These are phyloP conservation scores for Saturnispora quitensis DNA, from an alignment of 805 yeast species.

Conservation along the genomic window DNA sequence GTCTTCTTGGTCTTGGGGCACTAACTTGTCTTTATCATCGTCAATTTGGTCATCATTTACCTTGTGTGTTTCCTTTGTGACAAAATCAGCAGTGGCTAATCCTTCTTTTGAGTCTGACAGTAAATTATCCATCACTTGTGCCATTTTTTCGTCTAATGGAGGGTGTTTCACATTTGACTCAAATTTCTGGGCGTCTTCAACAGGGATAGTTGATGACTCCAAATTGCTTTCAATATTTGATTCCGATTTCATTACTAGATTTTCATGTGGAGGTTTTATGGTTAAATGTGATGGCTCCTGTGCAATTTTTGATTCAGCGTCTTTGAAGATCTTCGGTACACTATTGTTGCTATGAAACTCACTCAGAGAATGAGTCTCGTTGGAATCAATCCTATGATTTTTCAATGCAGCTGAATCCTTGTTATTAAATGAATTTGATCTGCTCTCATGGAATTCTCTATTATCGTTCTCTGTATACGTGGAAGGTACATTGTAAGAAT, in stretches of 20 bases:
- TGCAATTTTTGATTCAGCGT: background rate
- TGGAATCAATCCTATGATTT: background rate
- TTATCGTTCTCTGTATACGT: background rate
- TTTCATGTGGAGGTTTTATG: background rate
- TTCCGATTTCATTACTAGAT: background rate
- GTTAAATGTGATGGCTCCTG: too few species aligned
- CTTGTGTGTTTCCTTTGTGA: background rate
- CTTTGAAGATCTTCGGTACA: background rate
- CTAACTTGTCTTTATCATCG: background rate
- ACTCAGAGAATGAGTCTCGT: background rate
- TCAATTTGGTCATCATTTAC: background rate
- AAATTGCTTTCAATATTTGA: background rate
- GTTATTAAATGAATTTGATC: background rate
- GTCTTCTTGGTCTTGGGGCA: background rate
- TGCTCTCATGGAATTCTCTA: background rate
- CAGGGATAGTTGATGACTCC: background rate
- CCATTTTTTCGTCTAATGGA: background rate
- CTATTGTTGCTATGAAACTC: background rate
- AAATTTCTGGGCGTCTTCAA: background rate
- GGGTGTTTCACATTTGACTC: background rate
- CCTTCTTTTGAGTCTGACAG: background rate
- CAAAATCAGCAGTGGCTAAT: background rate
- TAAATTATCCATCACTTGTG: background rate
- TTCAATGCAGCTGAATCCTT: background rate
- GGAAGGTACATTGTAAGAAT: background rate